These are phyloP conservation scores for Ramaria sp. DNA, from an alignment of 768 basidiomycete species.

Conservation along the genomic window DNA sequence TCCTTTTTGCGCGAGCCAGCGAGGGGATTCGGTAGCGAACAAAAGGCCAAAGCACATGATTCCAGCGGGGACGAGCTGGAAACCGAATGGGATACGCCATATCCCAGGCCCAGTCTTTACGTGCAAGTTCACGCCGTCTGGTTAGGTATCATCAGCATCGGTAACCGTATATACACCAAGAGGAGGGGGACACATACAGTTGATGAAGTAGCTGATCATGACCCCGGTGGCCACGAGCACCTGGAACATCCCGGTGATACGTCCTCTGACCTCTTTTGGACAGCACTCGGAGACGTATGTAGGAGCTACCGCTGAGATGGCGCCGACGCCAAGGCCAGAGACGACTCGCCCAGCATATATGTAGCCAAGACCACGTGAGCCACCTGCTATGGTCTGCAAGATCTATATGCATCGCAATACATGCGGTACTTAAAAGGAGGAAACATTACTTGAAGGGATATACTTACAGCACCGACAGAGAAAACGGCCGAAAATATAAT, in stretches of 20 bases:
- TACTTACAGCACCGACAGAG: conserved; percentile 55
- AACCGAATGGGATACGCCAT: conserved; percentile 65
- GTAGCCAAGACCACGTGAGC: conserved; percentile 43
- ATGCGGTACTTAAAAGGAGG: conserved; percentile 6
- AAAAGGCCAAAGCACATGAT: conserved; percentile 58
- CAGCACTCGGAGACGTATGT: conserved; percentile 81
- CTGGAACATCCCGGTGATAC: conserved; percentile 80
- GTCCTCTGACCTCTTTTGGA: conserved; percentile 77
- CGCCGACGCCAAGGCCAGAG: conserved; percentile 73
- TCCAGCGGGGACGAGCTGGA: conserved; percentile 67
- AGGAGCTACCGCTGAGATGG: conserved; percentile 74
- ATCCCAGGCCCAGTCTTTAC: conserved; percentile 34
- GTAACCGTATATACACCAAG: not conserved
- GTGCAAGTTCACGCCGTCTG: conserved; percentile 52
- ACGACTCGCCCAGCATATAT: conserved; percentile 78
- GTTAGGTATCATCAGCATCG: not conserved
- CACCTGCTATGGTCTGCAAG: conserved; percentile 56
- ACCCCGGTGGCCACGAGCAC: conserved; percentile 80
- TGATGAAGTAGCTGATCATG: conserved; percentile 77
- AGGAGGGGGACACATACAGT: conserved; percentile 36
- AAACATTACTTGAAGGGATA: not conserved
- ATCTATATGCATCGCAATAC: conserved; percentile 45
- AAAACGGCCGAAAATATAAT: conserved; percentile 54
- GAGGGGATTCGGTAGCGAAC: conserved; percentile 70
- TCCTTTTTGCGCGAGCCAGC: conserved; percentile 62